These are phyloP conservation scores for Coniochaeta pulveracea DNA, from an alignment of 2,329 filamentous ascomycete genomes.

Conservation along the genomic window DNA sequence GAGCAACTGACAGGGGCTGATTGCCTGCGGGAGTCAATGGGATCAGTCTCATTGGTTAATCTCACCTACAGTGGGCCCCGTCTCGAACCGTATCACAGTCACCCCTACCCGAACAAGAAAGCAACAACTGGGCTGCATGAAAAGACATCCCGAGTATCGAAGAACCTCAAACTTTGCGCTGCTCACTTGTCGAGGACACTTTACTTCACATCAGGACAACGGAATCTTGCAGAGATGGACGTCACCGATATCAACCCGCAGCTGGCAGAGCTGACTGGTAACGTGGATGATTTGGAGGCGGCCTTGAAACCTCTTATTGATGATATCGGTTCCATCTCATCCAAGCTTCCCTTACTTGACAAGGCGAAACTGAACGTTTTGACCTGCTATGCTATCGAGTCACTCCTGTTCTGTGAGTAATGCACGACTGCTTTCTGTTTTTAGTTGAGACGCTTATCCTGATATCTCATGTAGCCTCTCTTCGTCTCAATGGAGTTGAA, in stretches of 20 bases:
- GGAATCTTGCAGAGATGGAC: slow-evolving; percentile 26
- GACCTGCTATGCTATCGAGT: slow-evolving; percentile 80
- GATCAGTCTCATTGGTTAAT: too few relatives aligned
- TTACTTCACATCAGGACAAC: too few relatives aligned
- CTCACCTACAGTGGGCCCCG: too few relatives aligned
- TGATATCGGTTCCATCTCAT: slow-evolving; percentile 55
- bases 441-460: slow-evolving; percentile 9
- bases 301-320: slow-evolving; percentile 63
- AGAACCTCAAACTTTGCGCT: too few relatives aligned
- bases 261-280: slow-evolving; percentile 62
- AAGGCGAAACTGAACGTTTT: slow-evolving; percentile 91
- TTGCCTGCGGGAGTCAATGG: too few relatives aligned
- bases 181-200: too few relatives aligned
- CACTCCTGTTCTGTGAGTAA: slow-evolving; percentile 69
- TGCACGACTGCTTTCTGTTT: too few relatives aligned
- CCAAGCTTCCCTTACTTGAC: slow-evolving; percentile 81
- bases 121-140: too few relatives aligned
- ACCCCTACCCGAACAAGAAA: too few relatives aligned
- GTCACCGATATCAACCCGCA: slow-evolving; percentile 50
- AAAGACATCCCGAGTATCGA: too few relatives aligned
- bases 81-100: too few relatives aligned
- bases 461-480: slow-evolving; percentile 51
- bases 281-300: slow-evolving; percentile 70
- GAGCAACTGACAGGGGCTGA: too few relatives aligned
- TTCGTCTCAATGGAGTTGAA: slow-evolving; percentile 69